Base-by-base conservation (phyloP, 352 stramenopile species). In the Phytophthora kernoviae region DNA sequence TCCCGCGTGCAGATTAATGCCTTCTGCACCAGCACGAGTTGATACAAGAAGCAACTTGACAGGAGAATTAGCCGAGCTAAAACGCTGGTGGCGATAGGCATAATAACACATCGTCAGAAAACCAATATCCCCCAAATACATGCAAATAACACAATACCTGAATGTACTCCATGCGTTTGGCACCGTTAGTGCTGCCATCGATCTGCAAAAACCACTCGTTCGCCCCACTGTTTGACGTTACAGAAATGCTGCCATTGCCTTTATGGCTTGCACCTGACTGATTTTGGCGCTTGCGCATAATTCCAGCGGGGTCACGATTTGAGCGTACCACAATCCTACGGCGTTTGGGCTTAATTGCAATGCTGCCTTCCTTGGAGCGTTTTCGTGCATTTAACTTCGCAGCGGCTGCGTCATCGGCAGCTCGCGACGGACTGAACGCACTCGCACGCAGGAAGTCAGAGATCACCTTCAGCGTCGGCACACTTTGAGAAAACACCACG, bases 1-100 rank as follows among this genome's bases (percentile, higher is more conserved):
- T 1, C 79, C 90, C n/a, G 84, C 87, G 61, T 94, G 81, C 41
- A 97, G 53, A 63, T 97, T 97, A 48, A 97, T 92, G 17, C 90
- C 90, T 65, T 94, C 86, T 14, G 83, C 86, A n/a, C 86, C 86
- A 48, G 86, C 86, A 22, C 82, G 79, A 11, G 86, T 94, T 5
- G 86, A 94, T 22, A 94, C 79, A 11, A 94, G 66, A 22, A 94
- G 64, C 12, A 94, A 59, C 53, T 91, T 85, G 7, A 94, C 80
- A 0, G 58, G 37, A 54, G 77, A 89, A 21, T 58, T 49, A 3
- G 56, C 43, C n/a, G 77, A 78, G 54, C 76, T 91, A 46, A 94
- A 94, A 20, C 66, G 65, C 81, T 92, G 42, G n/a, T 39, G 4
- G 37, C 47, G 51, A 17, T 27, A 45, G 11, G 44, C 14, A 55